Evolutionary conservation across 2,329 filamentous ascomycete species (phyloP), one percentile per base, ranked within the genome.

Genomic region (Nemania serpens): DNA sequence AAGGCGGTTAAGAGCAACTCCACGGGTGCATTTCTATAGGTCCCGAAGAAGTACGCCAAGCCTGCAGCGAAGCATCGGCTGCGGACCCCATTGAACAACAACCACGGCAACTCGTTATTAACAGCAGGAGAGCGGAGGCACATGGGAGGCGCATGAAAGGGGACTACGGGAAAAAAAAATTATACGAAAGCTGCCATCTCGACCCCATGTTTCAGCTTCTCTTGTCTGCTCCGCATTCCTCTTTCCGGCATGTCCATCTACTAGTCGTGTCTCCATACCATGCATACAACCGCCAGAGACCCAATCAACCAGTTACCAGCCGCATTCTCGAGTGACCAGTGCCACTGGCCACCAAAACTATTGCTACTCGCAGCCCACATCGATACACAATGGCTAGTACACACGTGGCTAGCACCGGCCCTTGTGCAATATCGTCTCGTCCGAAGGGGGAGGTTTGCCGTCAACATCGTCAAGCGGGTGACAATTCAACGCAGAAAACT

Each of bases 291-390:
- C 11, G 2, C 5, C 10, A 34, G 39, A 33, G 2, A 22, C 2
- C 48, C 48, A 58, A 58, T 52, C 48, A 58, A 45, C 29, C 29
- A 11, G 45, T n/a, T n/a, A n/a, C n/a, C n/a, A n/a, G n/a, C n/a
- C n/a, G n/a, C n/a, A n/a, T n/a, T n/a, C n/a, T n/a, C n/a, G n/a
- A n/a, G n/a, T n/a, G n/a, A n/a, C n/a, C n/a, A n/a, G n/a, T n/a
- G n/a, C n/a, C 45, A n/a, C 6, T n/a, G 13, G n/a, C 25, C 22
- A n/a, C 20, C 17, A 11, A 47, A 22, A 25, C 45, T 33, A 47
- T 47, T 29, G 25, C 25, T 29, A 29, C 25, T 33, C 17, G 22
- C 25, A 29, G 20, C 13, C 45, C 13, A 47, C 45, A 17, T 33
- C 6, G 18, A 13, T 6, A 22, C 12, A 13, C 22, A 47, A 47